Evolutionary conservation across 2,329 filamentous ascomycete species (phyloP).

Genomic region (Simplicillium sp.): DNA sequence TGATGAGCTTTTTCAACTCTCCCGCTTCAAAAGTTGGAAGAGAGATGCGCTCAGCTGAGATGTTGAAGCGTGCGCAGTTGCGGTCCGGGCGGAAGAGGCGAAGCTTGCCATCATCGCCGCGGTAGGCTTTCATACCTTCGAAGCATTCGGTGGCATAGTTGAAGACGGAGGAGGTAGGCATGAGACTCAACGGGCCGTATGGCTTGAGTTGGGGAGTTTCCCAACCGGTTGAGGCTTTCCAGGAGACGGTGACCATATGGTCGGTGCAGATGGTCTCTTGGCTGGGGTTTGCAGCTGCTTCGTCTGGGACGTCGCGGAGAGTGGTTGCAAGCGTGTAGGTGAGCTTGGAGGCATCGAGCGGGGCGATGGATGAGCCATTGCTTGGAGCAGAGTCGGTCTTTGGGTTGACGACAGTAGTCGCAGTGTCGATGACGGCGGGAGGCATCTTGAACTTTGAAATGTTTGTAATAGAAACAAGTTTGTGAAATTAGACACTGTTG

Average conservation of each 20-base stretch:
- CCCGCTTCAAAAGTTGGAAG: conserved; percentile 63
- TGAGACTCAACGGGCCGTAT: conserved; percentile 67
- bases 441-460: conserved; percentile 26
- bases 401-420: conserved; percentile 9
- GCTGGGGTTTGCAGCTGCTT: conserved; percentile 35
- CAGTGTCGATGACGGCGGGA: conserved; percentile 35
- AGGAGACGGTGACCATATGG: conserved; percentile 75
- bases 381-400: too few species aligned
- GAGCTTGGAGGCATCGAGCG: conserved; percentile 52
- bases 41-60: conserved; percentile 56
- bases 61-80: conserved; percentile 58
- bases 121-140: conserved; percentile 75
- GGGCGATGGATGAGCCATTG: too few species aligned
- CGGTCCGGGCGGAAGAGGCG: conserved; percentile 69
- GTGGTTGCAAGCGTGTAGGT: conserved; percentile 40
- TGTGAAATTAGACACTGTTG: too few species aligned
- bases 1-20: conserved; percentile 66
- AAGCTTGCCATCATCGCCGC: conserved; percentile 64
- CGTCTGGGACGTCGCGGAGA: conserved; percentile 43
- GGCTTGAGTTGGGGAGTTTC: conserved; percentile 62
- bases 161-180: conserved; percentile 70
- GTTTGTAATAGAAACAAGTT: too few species aligned
- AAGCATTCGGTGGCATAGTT: conserved; percentile 92
- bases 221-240: conserved; percentile 62
- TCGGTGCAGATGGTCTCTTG: conserved; percentile 59